A percentile compares a stretch with the other conserved stretches of the same genome.
Conservation (phyloP, 75 land plant genomes). For the Larix kaempferi region DNA sequence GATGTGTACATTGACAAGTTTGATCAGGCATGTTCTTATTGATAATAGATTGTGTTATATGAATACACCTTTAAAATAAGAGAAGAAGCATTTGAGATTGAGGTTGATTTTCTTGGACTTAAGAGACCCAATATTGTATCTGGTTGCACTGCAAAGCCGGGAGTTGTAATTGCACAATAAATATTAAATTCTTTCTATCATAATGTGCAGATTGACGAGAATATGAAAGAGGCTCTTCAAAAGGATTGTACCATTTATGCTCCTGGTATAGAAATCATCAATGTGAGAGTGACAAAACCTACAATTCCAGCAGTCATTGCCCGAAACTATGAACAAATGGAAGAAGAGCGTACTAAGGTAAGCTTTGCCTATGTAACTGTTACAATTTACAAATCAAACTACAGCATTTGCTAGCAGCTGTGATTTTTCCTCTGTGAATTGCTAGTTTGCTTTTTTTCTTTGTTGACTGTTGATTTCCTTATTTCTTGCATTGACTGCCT, state of each 20-base stretch:
- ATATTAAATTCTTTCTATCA: neutral
- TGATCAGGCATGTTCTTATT: conserved; percentile 36
- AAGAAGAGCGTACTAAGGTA: conserved; percentile 64
- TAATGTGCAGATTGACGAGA: conserved; percentile 48
- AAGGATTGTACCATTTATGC: conserved; percentile 57
- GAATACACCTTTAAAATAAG: neutral
- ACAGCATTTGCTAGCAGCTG: too few relatives aligned
- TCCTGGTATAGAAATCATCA: conserved; percentile 53
- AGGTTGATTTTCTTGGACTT: neutral
- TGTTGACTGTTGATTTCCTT: too few relatives aligned
- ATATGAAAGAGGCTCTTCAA: conserved; percentile 58
- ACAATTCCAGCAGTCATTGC: conserved; percentile 46
- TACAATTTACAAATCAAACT: too few relatives aligned
- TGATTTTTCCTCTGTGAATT: too few relatives aligned
- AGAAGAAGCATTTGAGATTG: neutral
- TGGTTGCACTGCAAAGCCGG: neutral
- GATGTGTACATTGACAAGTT: conserved; percentile 57
- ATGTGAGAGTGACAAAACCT: conserved; percentile 56
- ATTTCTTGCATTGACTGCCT: too few relatives aligned
- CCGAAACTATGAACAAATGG: conserved; percentile 53
- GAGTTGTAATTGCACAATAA: neutral
- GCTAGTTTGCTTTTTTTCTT: too few relatives aligned
- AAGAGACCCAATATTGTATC: neutral
- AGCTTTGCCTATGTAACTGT: too few relatives aligned
- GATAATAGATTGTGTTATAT: neutral